Conservation (phyloP, 2,329 filamentous ascomycete species). For the Fusarium proliferatum region DNA sequence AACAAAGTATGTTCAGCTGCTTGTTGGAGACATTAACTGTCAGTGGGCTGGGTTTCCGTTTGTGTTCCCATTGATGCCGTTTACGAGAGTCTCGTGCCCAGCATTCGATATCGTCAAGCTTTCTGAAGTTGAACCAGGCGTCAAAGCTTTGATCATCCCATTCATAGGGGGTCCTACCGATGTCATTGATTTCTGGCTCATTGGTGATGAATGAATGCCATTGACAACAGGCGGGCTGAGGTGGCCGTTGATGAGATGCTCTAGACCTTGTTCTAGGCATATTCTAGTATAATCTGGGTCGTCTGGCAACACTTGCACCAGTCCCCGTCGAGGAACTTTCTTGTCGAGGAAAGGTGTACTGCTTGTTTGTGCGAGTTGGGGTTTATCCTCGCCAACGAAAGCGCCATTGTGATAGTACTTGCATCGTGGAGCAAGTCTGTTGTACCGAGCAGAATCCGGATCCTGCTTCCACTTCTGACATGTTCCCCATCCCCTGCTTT, state of each 20-base stretch:
- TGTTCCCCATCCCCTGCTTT: constrained; percentile 55
- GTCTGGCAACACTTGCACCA: constrained; percentile 63
- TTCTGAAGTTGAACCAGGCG: constrained; percentile 31
- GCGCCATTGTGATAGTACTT: constrained; percentile 70
- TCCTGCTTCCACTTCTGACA: constrained; percentile 70
- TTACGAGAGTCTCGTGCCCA: constrained; percentile 42
- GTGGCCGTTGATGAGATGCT: constrained; percentile 62
- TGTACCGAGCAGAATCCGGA: constrained; percentile 62
- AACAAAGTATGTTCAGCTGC: constrained; percentile 28
- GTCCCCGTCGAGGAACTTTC: constrained; percentile 65
- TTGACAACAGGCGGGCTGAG: constrained; percentile 59
- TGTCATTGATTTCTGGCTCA: constrained; percentile 50
- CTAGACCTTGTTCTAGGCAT: constrained; percentile 67
- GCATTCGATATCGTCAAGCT: constrained; percentile 22
- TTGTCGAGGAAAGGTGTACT: constrained; percentile 65
- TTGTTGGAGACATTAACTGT: constrained; percentile 12
- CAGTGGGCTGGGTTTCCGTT: constrained; percentile 26
- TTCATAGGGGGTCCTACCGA: constrained; percentile 46
- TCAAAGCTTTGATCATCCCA: constrained; percentile 44
- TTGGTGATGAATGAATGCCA: constrained; percentile 60
- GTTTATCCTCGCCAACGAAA: constrained; percentile 63
- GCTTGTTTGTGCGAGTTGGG: constrained; percentile 60
- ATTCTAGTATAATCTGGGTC: constrained; percentile 68
- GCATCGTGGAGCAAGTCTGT: constrained; percentile 65
- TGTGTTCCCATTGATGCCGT: constrained; percentile 47